Evolutionary conservation across 2,329 filamentous ascomycete species (phyloP).

Genomic region (Paracamarosporium sp.): DNA sequence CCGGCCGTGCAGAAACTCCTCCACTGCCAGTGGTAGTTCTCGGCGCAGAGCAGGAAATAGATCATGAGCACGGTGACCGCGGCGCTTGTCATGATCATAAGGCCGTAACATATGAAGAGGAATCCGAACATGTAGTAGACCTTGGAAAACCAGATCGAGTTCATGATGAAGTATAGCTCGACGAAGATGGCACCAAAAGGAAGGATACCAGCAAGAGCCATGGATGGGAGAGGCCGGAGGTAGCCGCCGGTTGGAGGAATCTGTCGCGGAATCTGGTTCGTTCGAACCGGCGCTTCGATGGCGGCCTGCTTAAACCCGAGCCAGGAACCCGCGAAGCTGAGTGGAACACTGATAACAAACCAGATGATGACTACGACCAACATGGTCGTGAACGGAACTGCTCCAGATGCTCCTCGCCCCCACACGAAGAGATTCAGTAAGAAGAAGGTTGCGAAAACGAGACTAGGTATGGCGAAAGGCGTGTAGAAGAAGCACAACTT

Average conservation of each 20-base stretch:
- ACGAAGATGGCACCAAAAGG: conserved; percentile 98
- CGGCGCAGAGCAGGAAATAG: conserved; percentile 93
- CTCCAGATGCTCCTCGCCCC: conserved; percentile 89
- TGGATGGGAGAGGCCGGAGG: conserved; percentile 84
- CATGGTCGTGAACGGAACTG: conserved; percentile 97
- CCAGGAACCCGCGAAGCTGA: conserved; percentile 91
- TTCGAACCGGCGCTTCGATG: conserved; percentile 83
- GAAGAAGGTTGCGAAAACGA: conserved; percentile 91
- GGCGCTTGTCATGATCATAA: conserved; percentile 96
- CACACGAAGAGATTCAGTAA: conserved; percentile 95
- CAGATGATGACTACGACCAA: conserved; percentile 90
- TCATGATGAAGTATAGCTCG: conserved; percentile 99
- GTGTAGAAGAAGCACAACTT: conserved; percentile 92
- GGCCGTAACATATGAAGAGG: conserved; percentile 93
- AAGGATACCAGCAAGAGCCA: conserved; percentile 88
- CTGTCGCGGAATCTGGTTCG: conserved; percentile 97
- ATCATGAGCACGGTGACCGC: conserved; percentile 92
- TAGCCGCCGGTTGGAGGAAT: conserved; percentile 86
- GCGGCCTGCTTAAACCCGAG: conserved; percentile 78
- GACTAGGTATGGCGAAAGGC: conserved; percentile 80
- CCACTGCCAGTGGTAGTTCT: conserved; percentile 99
- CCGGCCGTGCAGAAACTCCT: conserved; percentile 90
- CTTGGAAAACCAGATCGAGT: conserved; percentile 96
- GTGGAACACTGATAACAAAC: conserved; percentile 94
- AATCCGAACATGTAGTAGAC: conserved; percentile 99